These are phyloP conservation scores for Debaryomyces castellii DNA, from an alignment of 805 yeast genomes.

Conservation along the genomic window DNA sequence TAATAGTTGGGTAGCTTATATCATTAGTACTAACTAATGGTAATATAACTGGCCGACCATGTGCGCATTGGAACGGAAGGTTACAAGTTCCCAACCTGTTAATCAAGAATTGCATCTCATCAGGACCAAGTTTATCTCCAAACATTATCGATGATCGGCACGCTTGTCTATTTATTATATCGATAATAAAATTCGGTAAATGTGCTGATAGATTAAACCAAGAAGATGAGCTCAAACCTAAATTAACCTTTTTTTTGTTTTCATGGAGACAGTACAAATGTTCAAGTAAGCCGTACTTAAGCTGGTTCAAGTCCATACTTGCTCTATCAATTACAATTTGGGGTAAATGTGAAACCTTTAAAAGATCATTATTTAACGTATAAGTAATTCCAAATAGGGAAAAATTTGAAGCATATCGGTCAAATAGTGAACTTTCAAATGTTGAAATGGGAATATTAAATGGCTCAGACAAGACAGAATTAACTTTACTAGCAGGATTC, in stretches of 20 bases:
- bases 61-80: conserved; percentile 80
- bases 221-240: conserved; percentile 13
- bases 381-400: conserved; percentile 18
- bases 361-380: background rate
- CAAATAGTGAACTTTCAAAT: conserved; percentile 11
- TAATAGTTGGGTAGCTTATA: too few species aligned
- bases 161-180: conserved; percentile 57
- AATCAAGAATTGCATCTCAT: conserved; percentile 48
- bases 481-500: conserved; percentile 19
- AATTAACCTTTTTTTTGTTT: conserved; percentile 42
- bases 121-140: conserved; percentile 50
- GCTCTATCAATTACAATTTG: conserved; percentile 33
- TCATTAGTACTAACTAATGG: conserved; percentile 41
- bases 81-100: conserved; percentile 44
- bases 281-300: conserved; percentile 42
- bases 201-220: conserved; percentile 21
- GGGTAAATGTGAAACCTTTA: conserved; percentile 46
- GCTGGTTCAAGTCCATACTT: conserved; percentile 20
- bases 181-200: conserved; percentile 53
- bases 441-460: conserved; percentile 1
- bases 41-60: conserved; percentile 74
- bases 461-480: conserved; percentile 3
- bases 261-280: conserved; percentile 43
- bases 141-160: conserved; percentile 73
- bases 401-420: conserved; percentile 12